Conservation (phyloP, 2,329 filamentous ascomycete species). For the Canariomyces notabilis region DNA sequence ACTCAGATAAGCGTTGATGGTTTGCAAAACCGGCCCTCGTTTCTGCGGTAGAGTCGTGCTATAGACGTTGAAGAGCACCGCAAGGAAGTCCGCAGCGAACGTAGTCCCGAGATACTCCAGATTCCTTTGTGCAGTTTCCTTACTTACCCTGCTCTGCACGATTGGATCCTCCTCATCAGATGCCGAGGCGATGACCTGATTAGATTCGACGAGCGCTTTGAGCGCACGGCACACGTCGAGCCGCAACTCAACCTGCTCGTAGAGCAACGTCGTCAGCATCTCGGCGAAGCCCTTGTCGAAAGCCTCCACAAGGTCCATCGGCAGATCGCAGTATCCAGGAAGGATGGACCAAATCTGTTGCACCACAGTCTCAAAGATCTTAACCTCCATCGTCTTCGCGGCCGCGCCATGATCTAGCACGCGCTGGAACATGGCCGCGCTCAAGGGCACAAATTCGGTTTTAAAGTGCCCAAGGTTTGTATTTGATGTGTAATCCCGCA, state of each 20-base stretch:
- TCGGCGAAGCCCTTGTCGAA: slow-evolving; percentile 90
- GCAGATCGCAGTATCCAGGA: slow-evolving; percentile 91
- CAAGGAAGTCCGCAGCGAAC: slow-evolving; percentile 83
- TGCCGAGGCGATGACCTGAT: slow-evolving; percentile 70
- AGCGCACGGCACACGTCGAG: slow-evolving; percentile 82
- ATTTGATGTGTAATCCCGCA: slow-evolving; percentile 86
- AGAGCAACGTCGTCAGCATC: slow-evolving; percentile 83
- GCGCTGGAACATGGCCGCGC: slow-evolving; percentile 82
- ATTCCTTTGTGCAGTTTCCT: slow-evolving; percentile 70
- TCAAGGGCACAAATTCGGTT: slow-evolving; percentile 79
- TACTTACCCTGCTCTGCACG: slow-evolving; percentile 72
- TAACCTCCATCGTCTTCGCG: slow-evolving; percentile 91
- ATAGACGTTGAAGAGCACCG: slow-evolving; percentile 98
- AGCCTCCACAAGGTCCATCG: slow-evolving; percentile 67
- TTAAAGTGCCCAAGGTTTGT: slow-evolving; percentile 83
- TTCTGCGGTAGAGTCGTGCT: slow-evolving; percentile 92
- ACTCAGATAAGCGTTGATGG: slow-evolving; percentile 91
- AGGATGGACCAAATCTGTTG: slow-evolving; percentile 93
- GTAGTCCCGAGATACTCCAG: slow-evolving; percentile 66
- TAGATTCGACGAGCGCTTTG: slow-evolving; percentile 85
- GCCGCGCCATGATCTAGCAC: slow-evolving; percentile 75
- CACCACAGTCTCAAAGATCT: slow-evolving; percentile 95
- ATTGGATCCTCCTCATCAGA: slow-evolving; percentile 68
- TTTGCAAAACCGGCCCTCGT: slow-evolving; percentile 83
- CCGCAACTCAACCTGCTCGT: slow-evolving; percentile 83